Percentiles rank a stretch among this genome's conserved stretches.
These are phyloP conservation scores for Viola odorata DNA, from an alignment of 345 rosid species.

Conservation along the genomic window DNA sequence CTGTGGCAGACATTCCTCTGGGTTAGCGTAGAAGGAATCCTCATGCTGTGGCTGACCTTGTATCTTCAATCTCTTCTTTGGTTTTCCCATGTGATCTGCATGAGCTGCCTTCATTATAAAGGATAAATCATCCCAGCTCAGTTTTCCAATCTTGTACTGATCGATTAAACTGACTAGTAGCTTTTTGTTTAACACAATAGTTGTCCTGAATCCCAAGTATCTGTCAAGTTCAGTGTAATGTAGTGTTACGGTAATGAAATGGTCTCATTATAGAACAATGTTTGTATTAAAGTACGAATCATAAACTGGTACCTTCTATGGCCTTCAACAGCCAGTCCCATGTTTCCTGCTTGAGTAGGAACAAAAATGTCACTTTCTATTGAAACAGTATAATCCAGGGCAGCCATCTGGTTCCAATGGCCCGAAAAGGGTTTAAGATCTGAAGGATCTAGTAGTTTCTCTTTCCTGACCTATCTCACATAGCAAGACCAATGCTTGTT, in stretches of 20 bases:
- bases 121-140: slow-evolving; percentile 35
- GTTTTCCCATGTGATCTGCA: slow-evolving; percentile 26
- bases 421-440: not conserved
- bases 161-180: slow-evolving; percentile 28
- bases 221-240: slow-evolving; percentile 12
- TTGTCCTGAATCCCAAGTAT: slow-evolving; percentile 30
- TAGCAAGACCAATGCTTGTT: not conserved
- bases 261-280: not conserved
- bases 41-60: slow-evolving; percentile 43
- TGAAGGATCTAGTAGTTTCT: slow-evolving; percentile 3
- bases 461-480: slow-evolving; percentile 5
- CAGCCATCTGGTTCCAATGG: slow-evolving; percentile 15
- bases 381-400: slow-evolving; percentile 10
- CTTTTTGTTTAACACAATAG: slow-evolving; percentile 27
- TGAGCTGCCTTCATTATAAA: slow-evolving; percentile 24
- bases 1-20: slow-evolving; percentile 38
- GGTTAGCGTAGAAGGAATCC: slow-evolving; percentile 46
- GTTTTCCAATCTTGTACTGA: slow-evolving; percentile 18
- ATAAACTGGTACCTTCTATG: slow-evolving; percentile 1
- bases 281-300: not conserved
- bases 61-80: slow-evolving; percentile 17
- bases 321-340: slow-evolving; percentile 10
- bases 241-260: not conserved
- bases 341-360: slow-evolving; percentile 4
- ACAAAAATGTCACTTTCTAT: slow-evolving; percentile 8